Conservation (phyloP, 805 yeast species). For the Zygoascus bituminiphila region DNA sequence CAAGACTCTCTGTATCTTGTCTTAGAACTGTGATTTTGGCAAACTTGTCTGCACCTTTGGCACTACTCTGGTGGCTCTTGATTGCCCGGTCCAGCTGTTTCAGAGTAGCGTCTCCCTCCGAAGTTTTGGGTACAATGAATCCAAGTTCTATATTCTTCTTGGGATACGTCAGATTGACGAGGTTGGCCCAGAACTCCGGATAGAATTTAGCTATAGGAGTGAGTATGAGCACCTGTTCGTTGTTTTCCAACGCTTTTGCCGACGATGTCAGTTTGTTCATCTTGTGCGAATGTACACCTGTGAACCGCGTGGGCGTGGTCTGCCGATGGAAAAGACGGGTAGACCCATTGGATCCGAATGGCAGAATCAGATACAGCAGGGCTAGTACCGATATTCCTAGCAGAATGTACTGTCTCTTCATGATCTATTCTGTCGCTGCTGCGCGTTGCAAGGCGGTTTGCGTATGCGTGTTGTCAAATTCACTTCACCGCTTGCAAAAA, state of each 20-base stretch:
- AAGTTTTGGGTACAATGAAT: constrained; percentile 77
- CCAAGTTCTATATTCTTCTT: constrained; percentile 81
- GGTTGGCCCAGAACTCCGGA: constrained; percentile 80
- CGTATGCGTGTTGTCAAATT: not conserved
- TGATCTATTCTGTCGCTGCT: too few species aligned
- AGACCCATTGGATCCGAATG: not conserved
- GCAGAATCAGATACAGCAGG: not conserved
- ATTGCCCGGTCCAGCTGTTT: constrained; percentile 66
- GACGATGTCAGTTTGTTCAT: constrained; percentile 70
- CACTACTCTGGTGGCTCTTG: constrained; percentile 58
- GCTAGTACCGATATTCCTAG: not conserved
- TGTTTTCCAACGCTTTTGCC: constrained; percentile 60
- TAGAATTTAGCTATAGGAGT: constrained; percentile 88
- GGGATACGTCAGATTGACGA: constrained; percentile 69
- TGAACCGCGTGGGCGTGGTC: not conserved
- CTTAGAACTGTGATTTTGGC: constrained; percentile 80
- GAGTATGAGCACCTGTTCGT: constrained; percentile 75
- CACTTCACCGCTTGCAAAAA: not conserved
- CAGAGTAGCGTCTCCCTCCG: constrained; percentile 75
- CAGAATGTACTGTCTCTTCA: not conserved
- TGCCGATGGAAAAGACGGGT: not conserved
- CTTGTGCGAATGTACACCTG: constrained; percentile 53
- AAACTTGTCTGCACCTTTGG: constrained; percentile 48
- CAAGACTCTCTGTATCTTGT: constrained; percentile 73
- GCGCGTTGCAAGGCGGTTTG: not conserved